Percentiles rank a stretch among this genome's conserved stretches.
phyloP scores from a whole-genome alignment of 2,329 filamentous ascomycete genomes.

The Grosmannia serpens region DNA sequence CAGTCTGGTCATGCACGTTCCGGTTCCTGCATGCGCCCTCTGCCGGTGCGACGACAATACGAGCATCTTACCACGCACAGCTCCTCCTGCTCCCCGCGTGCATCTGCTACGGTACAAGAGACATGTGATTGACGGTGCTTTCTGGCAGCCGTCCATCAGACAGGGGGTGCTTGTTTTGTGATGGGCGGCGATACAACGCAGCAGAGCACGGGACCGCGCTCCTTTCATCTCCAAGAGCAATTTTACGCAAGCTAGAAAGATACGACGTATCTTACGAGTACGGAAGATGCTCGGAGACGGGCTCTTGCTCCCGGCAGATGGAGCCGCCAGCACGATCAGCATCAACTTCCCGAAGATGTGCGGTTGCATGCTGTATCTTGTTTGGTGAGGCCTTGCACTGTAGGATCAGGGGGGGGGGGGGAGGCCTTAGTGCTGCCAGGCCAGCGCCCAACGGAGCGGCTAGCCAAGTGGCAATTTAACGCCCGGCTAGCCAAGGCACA shows the following conservation, averaged over 20 bases:
- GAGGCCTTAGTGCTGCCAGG: too few relatives aligned
- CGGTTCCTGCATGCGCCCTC: too few relatives aligned
- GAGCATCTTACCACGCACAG: not conserved
- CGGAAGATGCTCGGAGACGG: not conserved
- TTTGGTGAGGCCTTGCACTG: too few relatives aligned
- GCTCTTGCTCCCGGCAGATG: not conserved
- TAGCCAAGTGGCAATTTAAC: not conserved
- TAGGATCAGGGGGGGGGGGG: too few relatives aligned
- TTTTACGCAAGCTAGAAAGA: not conserved
- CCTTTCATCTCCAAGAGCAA: not conserved
- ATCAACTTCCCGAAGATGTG: not conserved
- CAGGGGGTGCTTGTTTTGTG: not conserved
- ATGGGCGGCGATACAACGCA: not conserved
- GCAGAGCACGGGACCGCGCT: not conserved
- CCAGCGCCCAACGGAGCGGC: not conserved
- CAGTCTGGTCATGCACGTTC: too few relatives aligned
- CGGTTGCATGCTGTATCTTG: too few relatives aligned
- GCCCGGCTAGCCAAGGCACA: not conserved
- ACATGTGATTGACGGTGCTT: not conserved
- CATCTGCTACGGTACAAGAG: not conserved
- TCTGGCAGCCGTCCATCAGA: not conserved
- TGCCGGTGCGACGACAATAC: not conserved
- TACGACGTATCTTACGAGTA: not conserved
- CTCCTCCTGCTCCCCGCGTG: too few relatives aligned
- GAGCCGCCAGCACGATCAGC: not conserved